Percentiles rank a stretch among this genome's conserved stretches.
Evolutionary conservation across 192 early-diverging fungal genomes (phyloP).

Genomic region (Linnemannia exigua): DNA sequence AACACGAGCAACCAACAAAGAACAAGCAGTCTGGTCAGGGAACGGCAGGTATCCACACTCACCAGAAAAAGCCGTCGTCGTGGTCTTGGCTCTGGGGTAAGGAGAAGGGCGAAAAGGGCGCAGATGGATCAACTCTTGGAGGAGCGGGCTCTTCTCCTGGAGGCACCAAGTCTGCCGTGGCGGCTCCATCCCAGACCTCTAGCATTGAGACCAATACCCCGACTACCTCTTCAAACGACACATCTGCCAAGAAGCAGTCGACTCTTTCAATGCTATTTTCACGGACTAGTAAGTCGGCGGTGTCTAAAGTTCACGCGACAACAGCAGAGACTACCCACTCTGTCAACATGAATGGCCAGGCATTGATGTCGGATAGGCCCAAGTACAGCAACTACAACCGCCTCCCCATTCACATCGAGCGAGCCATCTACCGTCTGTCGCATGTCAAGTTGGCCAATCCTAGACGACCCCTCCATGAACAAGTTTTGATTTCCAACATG

Average conservation of each 20-base stretch:
- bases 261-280: slow-evolving; percentile 59
- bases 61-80: slow-evolving; percentile 55
- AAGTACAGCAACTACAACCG: slow-evolving; percentile 71
- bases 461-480: slow-evolving; percentile 78
- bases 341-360: slow-evolving; percentile 17
- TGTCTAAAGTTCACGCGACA: slow-evolving; percentile 45
- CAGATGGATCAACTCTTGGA: slow-evolving; percentile 5
- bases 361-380: slow-evolving; percentile 53
- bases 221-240: slow-evolving; percentile 1
- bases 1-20: slow-evolving; percentile 3
- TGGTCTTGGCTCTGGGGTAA: slow-evolving; percentile 64
- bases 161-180: not conserved
- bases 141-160: not conserved
- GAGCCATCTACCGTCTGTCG: slow-evolving; percentile 80
- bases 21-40: slow-evolving; percentile 22
- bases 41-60: not conserved
- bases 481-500: slow-evolving; percentile 84
- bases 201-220: slow-evolving; percentile 30
- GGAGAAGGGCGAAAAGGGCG: slow-evolving; percentile 38
- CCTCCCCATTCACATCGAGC: slow-evolving; percentile 82
- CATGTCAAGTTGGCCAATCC: slow-evolving; percentile 84
- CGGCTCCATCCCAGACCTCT: not conserved
- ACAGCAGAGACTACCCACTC: slow-evolving; percentile 17
- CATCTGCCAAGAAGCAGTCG: slow-evolving; percentile 38
- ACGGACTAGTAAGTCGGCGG: slow-evolving; percentile 42